Evolutionary conservation across 257 asterid genomes (phyloP), one percentile per base, ranked within the genome.

Genomic region (Petunia axillaris): DNA sequence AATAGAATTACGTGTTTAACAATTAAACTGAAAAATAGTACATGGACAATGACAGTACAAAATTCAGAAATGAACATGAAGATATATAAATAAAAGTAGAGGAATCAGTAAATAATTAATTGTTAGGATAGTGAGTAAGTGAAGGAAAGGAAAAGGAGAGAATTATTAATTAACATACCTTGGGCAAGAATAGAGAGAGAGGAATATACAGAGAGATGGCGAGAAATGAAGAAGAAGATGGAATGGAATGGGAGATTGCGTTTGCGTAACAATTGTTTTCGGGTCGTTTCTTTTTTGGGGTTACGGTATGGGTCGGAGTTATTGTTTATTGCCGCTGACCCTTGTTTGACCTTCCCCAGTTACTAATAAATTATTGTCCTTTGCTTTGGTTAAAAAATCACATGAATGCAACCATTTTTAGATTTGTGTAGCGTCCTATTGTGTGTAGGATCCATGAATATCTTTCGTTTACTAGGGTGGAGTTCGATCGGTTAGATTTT

Each of bases 211-310:
- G 54, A 13, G n/a, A 60, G 6, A 13, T 11, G 65, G 36, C 14
- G 8, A 39, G 65, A 37, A 3, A 4, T 39, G 80, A 5, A 79
- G 48, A 50, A 11, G 57, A 10, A 60, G 80, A 44, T 15, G 39
- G 81, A 25, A 25, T 25, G 25, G 25, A 25, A 25, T 25, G 25
- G 25, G 25, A 25, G 25, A 81, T 75, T 77, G 75, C 35, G 58
- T 75, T 81, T 48, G 84, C 81, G 60, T 81, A 53, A 46, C n/a
- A 25, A 39, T 8, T 68, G 44, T 13, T 64, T 73, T 75, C 9
- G 66, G 76, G 52, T 6, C 67, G 54, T 81, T 44, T 55, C 48
- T 64, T 10, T 3, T 6, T 0, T 46, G 77, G 60, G 44, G 8
- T 60, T 71, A 1, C 25, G 41, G 1, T 8, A 48, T 48, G 60